phyloP scores from a whole-genome alignment of 495 filamentous ascomycete species.

The Xylaria nigripes region DNA sequence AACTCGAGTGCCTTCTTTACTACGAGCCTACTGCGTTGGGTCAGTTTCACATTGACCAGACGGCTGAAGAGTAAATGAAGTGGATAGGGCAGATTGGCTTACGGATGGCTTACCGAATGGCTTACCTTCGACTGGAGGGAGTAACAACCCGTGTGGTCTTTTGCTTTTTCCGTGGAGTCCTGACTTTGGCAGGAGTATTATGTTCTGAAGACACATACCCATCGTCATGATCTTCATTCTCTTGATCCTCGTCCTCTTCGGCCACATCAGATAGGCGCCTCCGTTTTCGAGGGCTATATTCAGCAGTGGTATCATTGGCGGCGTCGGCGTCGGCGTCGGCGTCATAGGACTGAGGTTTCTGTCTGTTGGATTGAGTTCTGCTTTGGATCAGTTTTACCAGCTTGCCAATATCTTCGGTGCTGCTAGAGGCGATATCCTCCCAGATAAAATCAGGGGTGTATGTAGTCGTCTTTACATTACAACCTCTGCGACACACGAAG shows the following conservation, averaged over 20 bases:
- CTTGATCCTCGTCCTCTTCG: constrained; percentile 15
- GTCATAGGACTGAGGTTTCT: constrained; percentile 37
- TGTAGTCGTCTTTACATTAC: constrained; percentile 74
- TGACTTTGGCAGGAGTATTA: constrained; percentile 25
- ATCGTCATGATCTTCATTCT: constrained; percentile 29
- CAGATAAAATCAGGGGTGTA: constrained; percentile 92
- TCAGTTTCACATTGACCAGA: constrained; percentile 44
- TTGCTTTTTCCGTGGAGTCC: constrained; percentile 33
- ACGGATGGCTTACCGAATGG: constrained; percentile 1
- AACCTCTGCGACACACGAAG: constrained; percentile 84
- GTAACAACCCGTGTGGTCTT: constrained; percentile 23
- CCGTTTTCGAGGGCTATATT: constrained; percentile 4
- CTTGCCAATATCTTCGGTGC: constrained; percentile 49
- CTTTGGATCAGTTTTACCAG: constrained; percentile 58
- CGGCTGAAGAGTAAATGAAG: not conserved
- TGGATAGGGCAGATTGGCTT: not conserved
- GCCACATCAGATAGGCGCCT: constrained; percentile 12
- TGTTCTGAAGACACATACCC: constrained; percentile 38
- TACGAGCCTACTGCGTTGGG: constrained; percentile 59
- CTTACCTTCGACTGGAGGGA: constrained; percentile 24
- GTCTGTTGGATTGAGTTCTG: constrained; percentile 65
- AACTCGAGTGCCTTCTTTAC: constrained; percentile 92
- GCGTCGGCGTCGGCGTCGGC: too few relatives aligned
- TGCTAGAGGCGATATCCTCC: constrained; percentile 70
- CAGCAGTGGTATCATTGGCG: constrained; percentile 35